Evolutionary conservation across 2,329 filamentous ascomycete species (phyloP), one percentile per base, ranked within the genome.

Genomic region (Achaetomium macrosporum): DNA sequence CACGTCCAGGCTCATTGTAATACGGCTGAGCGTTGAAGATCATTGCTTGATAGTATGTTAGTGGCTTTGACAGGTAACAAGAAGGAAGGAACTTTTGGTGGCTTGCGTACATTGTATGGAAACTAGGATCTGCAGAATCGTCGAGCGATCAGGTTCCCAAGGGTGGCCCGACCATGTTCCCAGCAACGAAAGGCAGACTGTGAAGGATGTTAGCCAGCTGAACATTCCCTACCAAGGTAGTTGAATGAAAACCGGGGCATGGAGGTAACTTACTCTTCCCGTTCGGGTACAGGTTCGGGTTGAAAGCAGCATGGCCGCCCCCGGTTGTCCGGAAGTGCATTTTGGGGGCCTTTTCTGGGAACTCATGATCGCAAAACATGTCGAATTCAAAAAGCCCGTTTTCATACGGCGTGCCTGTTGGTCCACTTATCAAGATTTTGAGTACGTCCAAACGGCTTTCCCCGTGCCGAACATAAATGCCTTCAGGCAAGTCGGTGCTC

Each of bases 321-420:
- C 70, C 72, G 0, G 77, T 78, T 0, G 73, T 76, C 53, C 65
- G 69, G 59, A 77, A 77, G 1, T 53, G 47, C 54, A 78, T 66
- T 7, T 47, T 7, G 0, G 77, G 77, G 11, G 76, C 72, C 0
- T 29, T 48, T 1, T 63, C 56, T 0, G 78, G 77, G 51, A 76
- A 81, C 0, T 68, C 57, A 0, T 30, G 12, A 8, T 63, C 61
- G 46, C 74, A 77, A 33, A 71, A 72, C 31, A 81, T 58, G 58
- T 81, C 76, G 53, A 81, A 81, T 55, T 80, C 77, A 58, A 79
- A 81, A 3, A 80, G 59, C 0, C 77, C 77, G 40, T 75, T 68
- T 57, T 76, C 76, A 61, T 81, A 81, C 13, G 78, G 77, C 7
- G 76, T 79, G 13, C 65, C 73, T 5, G 59, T 58, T 0, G 77